These are phyloP conservation scores for Perkinsus olseni DNA, from an alignment of 169 alveolate genomes.

Conservation along the genomic window DNA sequence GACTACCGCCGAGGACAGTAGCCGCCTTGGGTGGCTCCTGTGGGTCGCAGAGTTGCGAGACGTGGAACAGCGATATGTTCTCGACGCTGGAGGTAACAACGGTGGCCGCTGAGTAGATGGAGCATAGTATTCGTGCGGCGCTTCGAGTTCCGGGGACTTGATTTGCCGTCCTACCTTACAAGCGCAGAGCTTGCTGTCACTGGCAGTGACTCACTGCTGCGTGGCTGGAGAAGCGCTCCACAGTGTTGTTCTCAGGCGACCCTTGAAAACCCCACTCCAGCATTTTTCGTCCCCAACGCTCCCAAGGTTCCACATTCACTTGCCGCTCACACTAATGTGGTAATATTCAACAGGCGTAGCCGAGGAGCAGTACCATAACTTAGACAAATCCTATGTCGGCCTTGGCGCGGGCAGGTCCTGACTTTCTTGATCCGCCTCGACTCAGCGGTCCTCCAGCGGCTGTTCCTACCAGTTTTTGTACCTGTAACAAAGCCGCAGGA, in stretches of 20 bases:
- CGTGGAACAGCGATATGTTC: background rate
- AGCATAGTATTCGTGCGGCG: too few species aligned
- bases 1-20: background rate
- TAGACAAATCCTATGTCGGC: background rate
- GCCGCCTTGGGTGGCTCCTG: background rate
- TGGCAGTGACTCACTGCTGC: too few species aligned
- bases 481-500: background rate
- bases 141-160: too few species aligned
- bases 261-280: background rate
- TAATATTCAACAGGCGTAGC: too few species aligned
- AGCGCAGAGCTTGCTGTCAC: too few species aligned
- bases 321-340: background rate
- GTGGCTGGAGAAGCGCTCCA: background rate
- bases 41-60: background rate
- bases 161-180: too few species aligned
- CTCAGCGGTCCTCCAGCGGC: background rate
- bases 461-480: background rate
- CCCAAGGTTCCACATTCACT: background rate
- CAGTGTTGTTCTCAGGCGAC: background rate
- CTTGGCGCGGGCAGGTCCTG: background rate
- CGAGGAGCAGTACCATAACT: too few species aligned
- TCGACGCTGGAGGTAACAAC: background rate
- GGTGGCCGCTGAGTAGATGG: too few species aligned
- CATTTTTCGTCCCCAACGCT: background rate
- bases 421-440: background rate